These are phyloP conservation scores for Clavaria fumosa DNA, from an alignment of 768 basidiomycete species.

Conservation along the genomic window DNA sequence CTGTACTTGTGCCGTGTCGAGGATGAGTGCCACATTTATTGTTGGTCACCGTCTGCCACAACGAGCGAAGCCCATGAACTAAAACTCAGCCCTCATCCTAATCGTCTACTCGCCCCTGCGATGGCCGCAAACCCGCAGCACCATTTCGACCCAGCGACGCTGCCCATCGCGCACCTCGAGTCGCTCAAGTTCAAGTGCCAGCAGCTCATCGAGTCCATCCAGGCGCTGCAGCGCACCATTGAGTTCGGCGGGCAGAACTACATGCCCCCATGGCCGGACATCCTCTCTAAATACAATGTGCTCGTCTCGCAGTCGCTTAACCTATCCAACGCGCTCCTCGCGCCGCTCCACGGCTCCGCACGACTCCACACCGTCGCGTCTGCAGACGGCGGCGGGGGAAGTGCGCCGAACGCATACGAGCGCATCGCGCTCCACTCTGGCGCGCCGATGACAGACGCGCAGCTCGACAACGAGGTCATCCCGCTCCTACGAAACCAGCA, in stretches of 20 bases:
- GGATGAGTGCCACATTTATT: no score
- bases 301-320: constrained; percentile 72
- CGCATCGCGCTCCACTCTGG: constrained; percentile 55
- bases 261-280: constrained; percentile 81
- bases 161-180: constrained; percentile 59
- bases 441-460: constrained; percentile 39
- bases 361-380: no score
- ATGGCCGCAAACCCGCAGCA: no score
- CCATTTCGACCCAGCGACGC: constrained; percentile 11
- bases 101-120: no score
- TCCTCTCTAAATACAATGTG: constrained; percentile 74
- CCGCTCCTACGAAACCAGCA: constrained; percentile 68
- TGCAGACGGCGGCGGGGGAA: constrained; percentile 10
- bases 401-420: constrained; percentile 36
- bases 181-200: constrained; percentile 62
- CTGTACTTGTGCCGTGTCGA: no score
- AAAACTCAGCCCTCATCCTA: no score
- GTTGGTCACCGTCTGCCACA: no score
- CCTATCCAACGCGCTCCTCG: constrained; percentile 48
- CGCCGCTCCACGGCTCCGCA: no score
- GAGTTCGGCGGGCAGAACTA: constrained; percentile 36
- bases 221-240: constrained; percentile 45
- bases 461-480: constrained; percentile 59
- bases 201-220: constrained; percentile 68
- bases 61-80: no score